Base-by-base conservation (phyloP, 495 filamentous ascomycete genomes). In the Trichocladium antarcticum region DNA sequence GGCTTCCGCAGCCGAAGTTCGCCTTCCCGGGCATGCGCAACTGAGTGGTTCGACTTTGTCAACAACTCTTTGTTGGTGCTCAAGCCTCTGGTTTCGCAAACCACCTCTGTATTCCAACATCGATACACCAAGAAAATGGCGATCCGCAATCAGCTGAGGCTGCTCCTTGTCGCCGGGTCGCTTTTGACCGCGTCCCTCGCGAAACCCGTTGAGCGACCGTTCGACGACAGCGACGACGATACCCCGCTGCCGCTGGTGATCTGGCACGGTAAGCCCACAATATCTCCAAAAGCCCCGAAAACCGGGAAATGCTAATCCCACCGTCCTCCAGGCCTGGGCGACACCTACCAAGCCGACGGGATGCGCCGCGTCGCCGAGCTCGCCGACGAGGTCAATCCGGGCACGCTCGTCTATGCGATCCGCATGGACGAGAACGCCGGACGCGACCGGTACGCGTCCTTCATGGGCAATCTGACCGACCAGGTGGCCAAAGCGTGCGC, bases 381-480 rank as follows among this genome's bases (percentile, higher is more conserved):
- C 37, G 82, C 82, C 46, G 76, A 87, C 32, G 61, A 78, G 41
- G 65, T 77, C 40, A 82, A 94, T 69, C 88, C 88, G 11, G 85
- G 83, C 38, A 95, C 89, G 6, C 80, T 84, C 62, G 80, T 88
- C 10, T 85, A 97, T 74, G 74, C 80, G 53, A 79, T 96, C 62
- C 83, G 77, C 20, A 78, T 96, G 6, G 80, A 76, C 67, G 74
- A 83, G 19, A 75, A 81, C 58, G 65, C 77, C 37, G 64, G 57
- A 44, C 67, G 62, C 55, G 92, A 98, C 71, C 81, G 84, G 24
- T 79, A 76, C 45, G 84, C 84, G 12, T 89, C 83, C 59, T 98
- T 95, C 75, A 77, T 94, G 56, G 92, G 92, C 57, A 93, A 95
- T 68, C 64, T 96, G 5, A 89, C 85, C 12, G 68, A 76, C 24